phyloP scores from a whole-genome alignment of 257 asterid genomes.

The Gynochthodes officinalis region DNA sequence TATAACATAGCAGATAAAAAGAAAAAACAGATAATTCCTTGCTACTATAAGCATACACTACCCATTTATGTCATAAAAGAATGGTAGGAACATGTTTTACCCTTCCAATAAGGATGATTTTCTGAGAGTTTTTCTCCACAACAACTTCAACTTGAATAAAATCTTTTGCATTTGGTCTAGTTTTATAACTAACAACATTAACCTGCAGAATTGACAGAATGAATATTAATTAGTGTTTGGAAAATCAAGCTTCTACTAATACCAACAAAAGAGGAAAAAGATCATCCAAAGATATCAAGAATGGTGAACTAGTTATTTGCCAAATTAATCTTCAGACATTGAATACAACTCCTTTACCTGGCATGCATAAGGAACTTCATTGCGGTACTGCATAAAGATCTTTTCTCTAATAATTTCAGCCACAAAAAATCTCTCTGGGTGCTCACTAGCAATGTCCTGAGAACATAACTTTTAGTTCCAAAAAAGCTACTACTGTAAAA shows the following conservation, averaged over 20 bases:
- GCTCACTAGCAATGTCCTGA: slow-evolving; percentile 97
- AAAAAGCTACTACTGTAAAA: too few species aligned
- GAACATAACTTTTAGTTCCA: slow-evolving; percentile 10
- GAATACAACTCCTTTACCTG: slow-evolving; percentile 47
- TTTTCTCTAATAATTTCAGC: slow-evolving; percentile 92
- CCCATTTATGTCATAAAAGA: neutral
- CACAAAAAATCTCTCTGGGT: slow-evolving; percentile 94
- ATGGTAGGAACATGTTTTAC: slow-evolving; percentile 26
- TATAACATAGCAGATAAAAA: neutral
- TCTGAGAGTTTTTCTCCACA: slow-evolving; percentile 89
- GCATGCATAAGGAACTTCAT: slow-evolving; percentile 97
- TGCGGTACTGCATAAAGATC: slow-evolving; percentile 84
- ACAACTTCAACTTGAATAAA: slow-evolving; percentile 92
- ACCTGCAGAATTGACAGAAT: slow-evolving; percentile 41
- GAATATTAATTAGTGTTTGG: neutral
- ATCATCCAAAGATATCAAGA: neutral
- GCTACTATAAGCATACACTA: neutral
- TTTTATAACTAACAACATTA: slow-evolving; percentile 75
- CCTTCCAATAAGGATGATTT: slow-evolving; percentile 92
- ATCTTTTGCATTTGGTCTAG: slow-evolving; percentile 84
- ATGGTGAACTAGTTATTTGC: neutral
- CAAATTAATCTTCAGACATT: slow-evolving; percentile 9
- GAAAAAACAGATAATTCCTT: neutral
- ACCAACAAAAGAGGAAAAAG: slow-evolving; percentile 7
- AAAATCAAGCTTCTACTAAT: neutral